Evolutionary conservation across 495 filamentous ascomycete species (phyloP), one percentile per base, ranked within the genome.

Genomic region (Staphylotrichum tortipilum): DNA sequence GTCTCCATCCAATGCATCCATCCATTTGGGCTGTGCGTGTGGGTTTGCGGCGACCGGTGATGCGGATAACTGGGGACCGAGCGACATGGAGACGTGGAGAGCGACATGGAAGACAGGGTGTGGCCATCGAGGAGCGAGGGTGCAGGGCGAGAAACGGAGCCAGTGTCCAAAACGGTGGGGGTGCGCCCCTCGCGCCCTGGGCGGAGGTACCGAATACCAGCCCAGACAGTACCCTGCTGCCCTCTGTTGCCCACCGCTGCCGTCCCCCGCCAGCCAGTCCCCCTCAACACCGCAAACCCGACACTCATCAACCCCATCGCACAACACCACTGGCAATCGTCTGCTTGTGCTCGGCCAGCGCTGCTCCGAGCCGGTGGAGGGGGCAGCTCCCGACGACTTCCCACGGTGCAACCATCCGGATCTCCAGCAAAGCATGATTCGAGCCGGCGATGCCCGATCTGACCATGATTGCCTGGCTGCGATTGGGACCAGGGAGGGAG

Each of bases 121-220:
- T 19, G 19, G 18, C 18, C 3, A 4, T 7, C 8, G 37, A 26
- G 9, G 5, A 14, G 7, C 3, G 36, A 41, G 4, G n/a, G 7
- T 17, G 19, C 17, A 19, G 7, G 17, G 22, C 2, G 23, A 14
- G 41, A 38, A 47, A 52, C 48, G 49, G 47, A 56, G 26, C 14
- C n/a, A n/a, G n/a, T n/a, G n/a, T n/a, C 7, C 19, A 30, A 45
- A 56, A 56, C 54, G 54, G 48, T 22, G 15, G 26, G 43, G 17
- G 12, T 43, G 19, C 18, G 38, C n/a, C n/a, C n/a, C n/a, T n/a
- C n/a, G 3, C 24, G 14, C 17, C 19, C 23, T 47, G 30, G n/a
- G 54, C 53, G 18, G 38, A 56, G 17, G 54, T 52, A 52, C 54
- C 54, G 44, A 44, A 49, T 45, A 56, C 44, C 33, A 29, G 28